Evolutionary conservation across 352 stramenopile genomes (phyloP).

Genomic region (Pythium sp.): DNA sequence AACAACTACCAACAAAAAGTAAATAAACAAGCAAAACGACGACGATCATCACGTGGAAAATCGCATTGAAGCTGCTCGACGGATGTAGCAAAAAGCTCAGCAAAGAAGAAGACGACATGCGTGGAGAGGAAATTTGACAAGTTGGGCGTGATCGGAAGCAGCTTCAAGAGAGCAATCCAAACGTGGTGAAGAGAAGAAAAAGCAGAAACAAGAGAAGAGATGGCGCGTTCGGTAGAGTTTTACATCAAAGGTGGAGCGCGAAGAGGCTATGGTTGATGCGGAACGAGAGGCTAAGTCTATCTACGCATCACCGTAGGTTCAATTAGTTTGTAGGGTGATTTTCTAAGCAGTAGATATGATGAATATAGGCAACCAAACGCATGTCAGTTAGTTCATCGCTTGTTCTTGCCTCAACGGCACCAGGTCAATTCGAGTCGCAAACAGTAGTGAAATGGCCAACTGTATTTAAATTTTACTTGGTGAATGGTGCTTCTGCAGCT

Average conservation of each 20-base stretch:
- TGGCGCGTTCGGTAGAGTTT: background rate
- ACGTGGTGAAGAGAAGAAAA: background rate
- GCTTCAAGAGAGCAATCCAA: background rate
- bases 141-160: background rate
- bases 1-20: background rate
- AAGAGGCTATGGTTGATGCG: too few species aligned
- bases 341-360: too few species aligned
- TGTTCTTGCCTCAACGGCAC: too few species aligned
- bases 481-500: slow-evolving; percentile 43
- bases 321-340: too few species aligned
- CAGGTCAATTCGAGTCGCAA: too few species aligned
- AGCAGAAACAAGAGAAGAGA: background rate
- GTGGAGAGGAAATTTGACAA: background rate
- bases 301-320: too few species aligned
- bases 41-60: background rate
- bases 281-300: too few species aligned
- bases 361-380: too few species aligned
- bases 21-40: background rate
- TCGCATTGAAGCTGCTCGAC: background rate
- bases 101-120: background rate
- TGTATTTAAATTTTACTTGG: background rate
- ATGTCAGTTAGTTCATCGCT: too few species aligned
- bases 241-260: background rate
- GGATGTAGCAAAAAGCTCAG: background rate
- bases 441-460: background rate